These are phyloP conservation scores for Dendrobium chrysotoxum DNA, from an alignment of 106 monocot genomes.

Conservation along the genomic window DNA sequence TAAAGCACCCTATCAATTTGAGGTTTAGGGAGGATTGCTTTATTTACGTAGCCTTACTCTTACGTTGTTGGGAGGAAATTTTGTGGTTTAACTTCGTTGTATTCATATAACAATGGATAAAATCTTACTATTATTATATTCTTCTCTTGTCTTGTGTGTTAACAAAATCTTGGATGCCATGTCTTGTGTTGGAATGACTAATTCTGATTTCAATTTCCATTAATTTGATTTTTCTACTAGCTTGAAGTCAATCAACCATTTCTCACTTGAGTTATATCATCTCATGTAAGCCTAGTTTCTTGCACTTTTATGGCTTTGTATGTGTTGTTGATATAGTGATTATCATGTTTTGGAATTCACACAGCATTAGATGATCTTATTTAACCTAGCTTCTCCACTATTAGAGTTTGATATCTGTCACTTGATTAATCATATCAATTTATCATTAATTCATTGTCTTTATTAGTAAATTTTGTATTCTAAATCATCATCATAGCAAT, in stretches of 20 bases:
- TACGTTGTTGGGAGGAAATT: background rate
- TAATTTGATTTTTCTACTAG: background rate
- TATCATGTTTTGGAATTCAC: background rate
- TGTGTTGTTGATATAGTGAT: background rate
- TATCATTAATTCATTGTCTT: background rate
- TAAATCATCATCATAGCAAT: background rate
- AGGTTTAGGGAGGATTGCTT: too few species aligned
- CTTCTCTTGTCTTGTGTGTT: background rate
- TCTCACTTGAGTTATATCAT: background rate
- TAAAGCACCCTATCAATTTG: too few species aligned
- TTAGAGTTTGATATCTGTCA: background rate
- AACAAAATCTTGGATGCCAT: background rate
- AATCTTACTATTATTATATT: background rate
- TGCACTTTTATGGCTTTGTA: background rate
- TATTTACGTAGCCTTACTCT: too few species aligned
- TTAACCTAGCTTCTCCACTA: background rate
- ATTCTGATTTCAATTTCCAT: background rate
- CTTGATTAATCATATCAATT: too few species aligned
- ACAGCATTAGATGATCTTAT: background rate
- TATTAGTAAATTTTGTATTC: background rate
- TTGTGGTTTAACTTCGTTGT: background rate
- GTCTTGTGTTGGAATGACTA: background rate
- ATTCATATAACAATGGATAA: background rate
- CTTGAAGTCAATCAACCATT: background rate
- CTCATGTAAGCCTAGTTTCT: background rate